phyloP scores from a whole-genome alignment of 192 early-diverging fungal species.

The Backusella mclennaniae region DNA sequence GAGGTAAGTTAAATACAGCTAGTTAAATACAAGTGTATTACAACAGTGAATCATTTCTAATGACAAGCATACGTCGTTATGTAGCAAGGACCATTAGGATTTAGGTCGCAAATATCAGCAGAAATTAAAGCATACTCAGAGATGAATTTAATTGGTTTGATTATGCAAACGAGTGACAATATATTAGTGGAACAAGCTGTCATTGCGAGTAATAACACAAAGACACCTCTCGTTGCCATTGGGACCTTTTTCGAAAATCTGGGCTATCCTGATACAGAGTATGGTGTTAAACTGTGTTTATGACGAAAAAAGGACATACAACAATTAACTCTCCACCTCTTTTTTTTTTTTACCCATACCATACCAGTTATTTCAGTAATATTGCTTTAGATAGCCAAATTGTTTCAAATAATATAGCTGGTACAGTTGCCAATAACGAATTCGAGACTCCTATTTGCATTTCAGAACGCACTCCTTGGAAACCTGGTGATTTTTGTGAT shows the following conservation, averaged over 20 bases:
- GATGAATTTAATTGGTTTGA: background rate
- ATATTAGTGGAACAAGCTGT: background rate
- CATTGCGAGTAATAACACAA: background rate
- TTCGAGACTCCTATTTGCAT: background rate
- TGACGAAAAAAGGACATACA: background rate
- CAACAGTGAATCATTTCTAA: too few species aligned
- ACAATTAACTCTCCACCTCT: background rate
- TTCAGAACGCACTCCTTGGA: background rate
- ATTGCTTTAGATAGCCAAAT: background rate
- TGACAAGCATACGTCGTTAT: background rate
- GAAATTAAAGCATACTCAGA: background rate
- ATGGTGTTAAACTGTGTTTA: background rate
- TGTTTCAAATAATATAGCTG: slow-evolving; percentile 2
- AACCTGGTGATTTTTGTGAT: slow-evolving; percentile 3
- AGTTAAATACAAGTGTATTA: background rate
- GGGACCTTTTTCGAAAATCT: background rate
- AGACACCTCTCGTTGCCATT: background rate
- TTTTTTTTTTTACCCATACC: background rate
- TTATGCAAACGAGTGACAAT: slow-evolving; percentile 1
- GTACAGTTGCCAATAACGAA: background rate
- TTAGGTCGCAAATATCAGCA: background rate
- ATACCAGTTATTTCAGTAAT: background rate
- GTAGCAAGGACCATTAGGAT: background rate
- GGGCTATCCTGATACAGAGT: background rate
- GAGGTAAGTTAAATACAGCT: background rate